Percentiles rank a stretch among this genome's conserved stretches.
phyloP scores from a whole-genome alignment of 2,329 filamentous ascomycete species.

The Fusarium multiceps region DNA sequence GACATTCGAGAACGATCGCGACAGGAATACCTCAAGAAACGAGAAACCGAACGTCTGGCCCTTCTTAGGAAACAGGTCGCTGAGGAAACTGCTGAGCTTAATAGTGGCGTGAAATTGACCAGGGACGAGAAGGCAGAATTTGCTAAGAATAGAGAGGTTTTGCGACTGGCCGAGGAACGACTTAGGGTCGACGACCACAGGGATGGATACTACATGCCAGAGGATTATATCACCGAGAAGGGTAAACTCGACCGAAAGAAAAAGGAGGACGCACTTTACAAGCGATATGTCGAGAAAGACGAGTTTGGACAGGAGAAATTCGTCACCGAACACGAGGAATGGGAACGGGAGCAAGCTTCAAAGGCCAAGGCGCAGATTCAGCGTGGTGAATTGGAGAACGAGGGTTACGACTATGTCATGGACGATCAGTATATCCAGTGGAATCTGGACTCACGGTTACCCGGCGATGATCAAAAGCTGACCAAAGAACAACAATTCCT shows the following conservation, averaged over 20 bases:
- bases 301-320: slow-evolving; percentile 89
- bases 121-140: slow-evolving; percentile 88
- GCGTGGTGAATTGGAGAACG: slow-evolving; percentile 77
- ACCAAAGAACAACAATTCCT: slow-evolving; percentile 83
- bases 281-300: slow-evolving; percentile 87
- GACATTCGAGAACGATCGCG: slow-evolving; percentile 86
- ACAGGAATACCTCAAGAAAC: slow-evolving; percentile 93
- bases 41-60: slow-evolving; percentile 85
- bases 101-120: slow-evolving; percentile 79
- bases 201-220: slow-evolving; percentile 92
- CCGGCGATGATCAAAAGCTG: slow-evolving; percentile 76
- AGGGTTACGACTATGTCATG: slow-evolving; percentile 93
- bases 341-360: slow-evolving; percentile 89
- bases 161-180: slow-evolving; percentile 85
- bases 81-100: slow-evolving; percentile 85
- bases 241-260: slow-evolving; percentile 87
- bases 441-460: slow-evolving; percentile 77
- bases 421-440: slow-evolving; percentile 93
- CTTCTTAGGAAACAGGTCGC: slow-evolving; percentile 90
- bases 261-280: slow-evolving; percentile 91
- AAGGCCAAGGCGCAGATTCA: slow-evolving; percentile 90
- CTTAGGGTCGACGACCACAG: slow-evolving; percentile 89
- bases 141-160: slow-evolving; percentile 83
- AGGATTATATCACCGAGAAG: slow-evolving; percentile 95
- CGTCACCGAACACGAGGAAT: slow-evolving; percentile 94